Evolutionary conservation across 352 stramenopile genomes (phyloP), one percentile per base, ranked within the genome.

Genomic region (Phytophthora brassicae): DNA sequence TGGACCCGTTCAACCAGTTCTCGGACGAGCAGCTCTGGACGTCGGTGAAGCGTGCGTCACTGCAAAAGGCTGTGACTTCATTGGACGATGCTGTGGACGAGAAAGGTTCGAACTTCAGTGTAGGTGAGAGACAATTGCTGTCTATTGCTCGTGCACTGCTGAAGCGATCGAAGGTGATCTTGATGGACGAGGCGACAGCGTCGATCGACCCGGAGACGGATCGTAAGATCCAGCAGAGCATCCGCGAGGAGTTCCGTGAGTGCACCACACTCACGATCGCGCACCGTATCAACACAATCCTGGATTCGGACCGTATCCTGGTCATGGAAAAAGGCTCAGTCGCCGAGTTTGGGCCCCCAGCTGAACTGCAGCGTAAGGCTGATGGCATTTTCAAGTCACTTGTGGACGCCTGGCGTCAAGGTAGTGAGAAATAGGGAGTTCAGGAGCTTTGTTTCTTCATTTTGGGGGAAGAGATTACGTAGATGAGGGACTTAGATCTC

Each of bases 181-280:
- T 99, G 6, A 97, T 99, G 81, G 97, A 99, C 63, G 97, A 99
- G 74, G 96, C 96, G 1, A 99, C 96, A 4, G 88, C 89, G 20
- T 92, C 84, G 20, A 93, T 95, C 45, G 89, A 96, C 55, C 70
- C 72, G 8, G 81, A 92, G 56, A 94, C 81, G 11, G 92, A 98
- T 73, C 72, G 79, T 28, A 84, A 91, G 51, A 96, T 97, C 64
- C 85, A 93, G 70, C 72, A 79, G 39, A 95, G 86, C 22, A 97
- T 98, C 58, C 82, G 95, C 46, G 68, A 95, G 51, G 92, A 98
- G 51, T 99, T 99, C 76, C 62, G 64, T 6, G 79, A 95, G 24
- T 98, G 81, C 60, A 99, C 97, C 13, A 78, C 97, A 29, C 64
- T 99, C 1, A 98, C 93, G 11, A 98, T 99, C 62, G 97, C 97